Percentiles rank a stretch among this genome's conserved stretches.
Conservation (phyloP, 2,329 filamentous ascomycete species). For the Blastomyces silverae region DNA sequence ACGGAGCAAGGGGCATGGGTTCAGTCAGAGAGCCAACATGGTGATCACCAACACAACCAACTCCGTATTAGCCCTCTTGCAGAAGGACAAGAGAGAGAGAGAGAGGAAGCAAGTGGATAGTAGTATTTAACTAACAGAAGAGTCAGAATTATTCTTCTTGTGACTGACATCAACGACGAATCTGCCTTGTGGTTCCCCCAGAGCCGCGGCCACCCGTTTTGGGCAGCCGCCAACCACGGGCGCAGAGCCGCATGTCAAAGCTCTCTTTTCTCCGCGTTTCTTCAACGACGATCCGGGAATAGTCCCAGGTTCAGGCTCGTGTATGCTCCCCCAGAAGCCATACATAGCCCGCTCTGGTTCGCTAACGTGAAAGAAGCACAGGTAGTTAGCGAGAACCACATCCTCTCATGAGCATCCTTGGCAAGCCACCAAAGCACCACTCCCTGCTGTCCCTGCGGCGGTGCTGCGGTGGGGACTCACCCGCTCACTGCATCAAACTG, state of each 20-base stretch:
- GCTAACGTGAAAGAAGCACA: background rate
- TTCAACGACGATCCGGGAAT: background rate
- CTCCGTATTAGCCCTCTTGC: background rate
- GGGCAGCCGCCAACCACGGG: background rate
- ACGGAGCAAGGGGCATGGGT: background rate
- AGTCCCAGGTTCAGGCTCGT: background rate
- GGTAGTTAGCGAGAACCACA: background rate
- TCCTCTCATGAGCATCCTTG: background rate
- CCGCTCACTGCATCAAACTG: too few relatives aligned
- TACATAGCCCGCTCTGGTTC: background rate
- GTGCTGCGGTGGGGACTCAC: background rate
- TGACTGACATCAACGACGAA: too few relatives aligned
- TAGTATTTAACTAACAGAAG: background rate
- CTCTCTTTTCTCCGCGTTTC: background rate
- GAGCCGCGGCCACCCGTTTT: background rate
- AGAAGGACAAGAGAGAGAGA: background rate
- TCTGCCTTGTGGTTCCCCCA: background rate
- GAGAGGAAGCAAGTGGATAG: background rate
- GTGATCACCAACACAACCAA: background rate
- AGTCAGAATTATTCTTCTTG: background rate
- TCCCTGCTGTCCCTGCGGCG: background rate
- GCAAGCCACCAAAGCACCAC: constrained; percentile 1
- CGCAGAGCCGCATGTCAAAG: constrained; percentile 4
- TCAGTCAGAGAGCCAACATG: constrained; percentile 1
- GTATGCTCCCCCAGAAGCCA: background rate